Base-by-base conservation (phyloP, 495 filamentous ascomycete genomes). In the Amniculicola lignicola region DNA sequence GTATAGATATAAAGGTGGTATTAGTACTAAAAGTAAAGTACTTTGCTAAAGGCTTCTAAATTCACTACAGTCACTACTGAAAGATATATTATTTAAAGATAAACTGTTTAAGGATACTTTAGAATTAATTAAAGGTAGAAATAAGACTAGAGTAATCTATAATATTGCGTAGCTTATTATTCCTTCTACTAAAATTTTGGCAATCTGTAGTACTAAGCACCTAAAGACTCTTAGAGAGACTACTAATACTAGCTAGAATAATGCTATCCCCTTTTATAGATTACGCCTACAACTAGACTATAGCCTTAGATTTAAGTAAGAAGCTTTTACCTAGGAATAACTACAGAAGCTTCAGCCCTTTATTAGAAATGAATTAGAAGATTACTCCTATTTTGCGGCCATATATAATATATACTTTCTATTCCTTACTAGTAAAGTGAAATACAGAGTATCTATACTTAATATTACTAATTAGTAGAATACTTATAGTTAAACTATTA, bases 371-470 rank as follows among this genome's bases (percentile, higher is more conserved):
- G 22, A 41, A 14, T 10, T 27, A 14, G 22, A 41, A 42, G 36
- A 42, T 16, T 52, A 5, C 35, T 43, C 38, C 23, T 52, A 36
- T 36, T 10, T 52, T 52, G 11, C 49, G 33, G 49, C 49, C 24
- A 52, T 23, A 22, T 29, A 54, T 36, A 24, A 67, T 22, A 72
- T 73, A 52, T 70, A 68, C 50, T 70, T 72, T 48, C 70, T 65
- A 21, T 73, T 70, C 56, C 43, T 73, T n/a, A 67, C 67, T 2
- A 57, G 57, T 19, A 68, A 73, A 51, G 65, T 70, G 28, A 49
- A 49, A 22, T 67, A 56, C 27, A 56, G 66, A 51, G 45, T 29
- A 7, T 49, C 45, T 21, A 16, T 21, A 33, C 29, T 49, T 2
- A 29, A 49, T 22, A 37, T 69, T 37, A 65, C 68, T 15, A 65